Conservation (phyloP, 1,284 basidiomycete genomes). For the Malassezia psittaci region DNA sequence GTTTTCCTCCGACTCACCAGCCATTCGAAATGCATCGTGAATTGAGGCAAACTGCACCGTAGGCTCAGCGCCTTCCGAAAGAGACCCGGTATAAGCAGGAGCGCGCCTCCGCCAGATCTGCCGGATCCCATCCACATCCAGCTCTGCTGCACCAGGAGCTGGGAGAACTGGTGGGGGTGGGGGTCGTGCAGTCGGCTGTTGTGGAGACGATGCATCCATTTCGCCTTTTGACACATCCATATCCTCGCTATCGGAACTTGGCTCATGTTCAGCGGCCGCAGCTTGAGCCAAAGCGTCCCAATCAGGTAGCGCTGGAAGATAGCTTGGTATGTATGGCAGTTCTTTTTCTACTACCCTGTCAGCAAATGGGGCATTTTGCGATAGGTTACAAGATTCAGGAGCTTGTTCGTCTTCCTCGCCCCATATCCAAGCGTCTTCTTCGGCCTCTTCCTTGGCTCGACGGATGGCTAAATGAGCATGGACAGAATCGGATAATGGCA, state of each 20-base stretch:
- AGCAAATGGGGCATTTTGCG: not conserved
- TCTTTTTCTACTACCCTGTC: not conserved
- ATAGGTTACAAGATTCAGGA: too few relatives aligned
- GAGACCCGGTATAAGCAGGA: slow-evolving; percentile 3
- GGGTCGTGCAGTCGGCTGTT: not conserved
- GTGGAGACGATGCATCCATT: not conserved
- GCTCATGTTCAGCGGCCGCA: not conserved
- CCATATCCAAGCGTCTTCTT: slow-evolving; percentile 1
- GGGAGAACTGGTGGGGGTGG: not conserved
- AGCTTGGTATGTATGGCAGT: slow-evolving; percentile 8
- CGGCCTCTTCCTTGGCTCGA: not conserved
- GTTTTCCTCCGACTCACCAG: not conserved
- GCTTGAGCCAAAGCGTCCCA: not conserved
- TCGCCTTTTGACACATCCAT: not conserved
- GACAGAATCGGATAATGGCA: not conserved
- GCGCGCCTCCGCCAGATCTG: slow-evolving; percentile 10
- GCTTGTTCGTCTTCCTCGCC: not conserved
- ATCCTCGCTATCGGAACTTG: not conserved
- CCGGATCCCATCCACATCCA: slow-evolving; percentile 11
- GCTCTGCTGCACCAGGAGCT: not conserved
- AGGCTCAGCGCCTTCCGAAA: not conserved
- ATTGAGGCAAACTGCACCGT: not conserved
- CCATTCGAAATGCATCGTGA: not conserved
- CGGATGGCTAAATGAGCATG: slow-evolving; percentile 4
- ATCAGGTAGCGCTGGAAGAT: slow-evolving; percentile 4